A percentile compares a stretch with the other conserved stretches of the same genome.
Evolutionary conservation across 371 early-diverging fungal species (phyloP).

Genomic region (Circinella minor): DNA sequence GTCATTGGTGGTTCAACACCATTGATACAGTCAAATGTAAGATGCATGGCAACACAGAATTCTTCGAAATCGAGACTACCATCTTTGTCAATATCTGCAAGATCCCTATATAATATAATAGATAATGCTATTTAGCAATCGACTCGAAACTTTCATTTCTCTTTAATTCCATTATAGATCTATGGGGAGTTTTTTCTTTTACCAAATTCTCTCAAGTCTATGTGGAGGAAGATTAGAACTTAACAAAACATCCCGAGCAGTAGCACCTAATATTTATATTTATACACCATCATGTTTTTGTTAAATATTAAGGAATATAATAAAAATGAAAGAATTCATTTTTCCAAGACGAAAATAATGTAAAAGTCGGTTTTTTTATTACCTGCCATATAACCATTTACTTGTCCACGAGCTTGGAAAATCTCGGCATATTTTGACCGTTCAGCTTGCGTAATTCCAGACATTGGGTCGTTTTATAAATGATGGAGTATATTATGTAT

Average conservation of each 20-base stretch:
- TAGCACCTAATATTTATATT: conserved; percentile 44
- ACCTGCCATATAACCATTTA: conserved; percentile 77
- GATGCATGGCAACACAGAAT: conserved; percentile 85
- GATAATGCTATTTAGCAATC: too few species aligned
- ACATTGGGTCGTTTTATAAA: conserved; percentile 26
- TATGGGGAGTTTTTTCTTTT: conserved; percentile 10
- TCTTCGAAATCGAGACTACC: conserved; percentile 89
- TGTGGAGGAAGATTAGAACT: conserved; percentile 72
- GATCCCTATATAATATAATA: conserved; percentile 56
- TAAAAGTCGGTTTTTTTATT: conserved; percentile 6
- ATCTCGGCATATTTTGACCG: conserved; percentile 67
- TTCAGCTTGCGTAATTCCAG: conserved; percentile 54
- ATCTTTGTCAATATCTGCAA: conserved; percentile 90
- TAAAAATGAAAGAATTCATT: too few species aligned
- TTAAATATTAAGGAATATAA: too few species aligned
- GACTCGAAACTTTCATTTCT: too few species aligned
- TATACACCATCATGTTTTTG: background rate
- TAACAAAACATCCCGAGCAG: conserved; percentile 71
- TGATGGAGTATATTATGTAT: background rate
- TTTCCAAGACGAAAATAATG: background rate
- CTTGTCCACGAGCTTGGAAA: conserved; percentile 66
- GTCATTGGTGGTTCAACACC: conserved; percentile 64
- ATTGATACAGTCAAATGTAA: conserved; percentile 72
- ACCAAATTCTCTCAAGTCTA: conserved; percentile 79
- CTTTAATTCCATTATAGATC: too few species aligned